A percentile compares a stretch with the other conserved stretches of the same genome.
Conservation (phyloP, 345 rosid species). For the Citrus sp. region DNA sequence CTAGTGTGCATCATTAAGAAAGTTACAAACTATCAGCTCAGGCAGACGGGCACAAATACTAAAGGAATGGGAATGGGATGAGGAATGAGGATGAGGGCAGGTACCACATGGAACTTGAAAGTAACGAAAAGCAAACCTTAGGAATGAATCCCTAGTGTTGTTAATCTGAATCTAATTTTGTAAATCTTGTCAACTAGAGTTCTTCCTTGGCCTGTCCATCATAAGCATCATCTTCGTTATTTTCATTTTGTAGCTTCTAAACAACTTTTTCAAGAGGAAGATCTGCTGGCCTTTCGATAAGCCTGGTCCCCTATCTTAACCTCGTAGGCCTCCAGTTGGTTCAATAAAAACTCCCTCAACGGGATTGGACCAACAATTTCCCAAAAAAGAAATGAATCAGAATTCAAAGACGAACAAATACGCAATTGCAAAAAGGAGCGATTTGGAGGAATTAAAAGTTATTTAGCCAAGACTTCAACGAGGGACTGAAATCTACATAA, state of each 20-base stretch:
- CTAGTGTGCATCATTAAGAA: no score
- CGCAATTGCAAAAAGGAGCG: neutral
- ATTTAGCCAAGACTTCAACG: no score
- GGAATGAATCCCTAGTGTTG: neutral
- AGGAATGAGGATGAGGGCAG: no score
- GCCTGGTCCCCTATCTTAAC: conserved; percentile 71
- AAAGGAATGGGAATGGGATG: neutral
- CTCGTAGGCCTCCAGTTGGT: conserved; percentile 81
- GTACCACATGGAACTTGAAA: no score
- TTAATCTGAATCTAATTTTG: neutral
- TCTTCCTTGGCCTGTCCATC: conserved; percentile 42
- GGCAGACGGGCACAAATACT: no score
- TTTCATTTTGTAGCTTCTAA: conserved; percentile 34
- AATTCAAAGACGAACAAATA: neutral
- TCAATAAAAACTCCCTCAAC: conserved; percentile 26
- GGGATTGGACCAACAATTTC: no score
- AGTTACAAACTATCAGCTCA: no score
- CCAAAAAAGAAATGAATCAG: neutral
- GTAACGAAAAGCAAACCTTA: neutral
- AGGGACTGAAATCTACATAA: no score
- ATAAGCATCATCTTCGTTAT: conserved; percentile 17
- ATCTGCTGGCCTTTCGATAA: conserved; percentile 73
- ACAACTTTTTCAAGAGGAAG: conserved; percentile 64
- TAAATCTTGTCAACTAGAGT: conserved; percentile 28
- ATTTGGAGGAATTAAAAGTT: no score